Conservation (phyloP, 306 rosid species). For the Rosa persica region DNA sequence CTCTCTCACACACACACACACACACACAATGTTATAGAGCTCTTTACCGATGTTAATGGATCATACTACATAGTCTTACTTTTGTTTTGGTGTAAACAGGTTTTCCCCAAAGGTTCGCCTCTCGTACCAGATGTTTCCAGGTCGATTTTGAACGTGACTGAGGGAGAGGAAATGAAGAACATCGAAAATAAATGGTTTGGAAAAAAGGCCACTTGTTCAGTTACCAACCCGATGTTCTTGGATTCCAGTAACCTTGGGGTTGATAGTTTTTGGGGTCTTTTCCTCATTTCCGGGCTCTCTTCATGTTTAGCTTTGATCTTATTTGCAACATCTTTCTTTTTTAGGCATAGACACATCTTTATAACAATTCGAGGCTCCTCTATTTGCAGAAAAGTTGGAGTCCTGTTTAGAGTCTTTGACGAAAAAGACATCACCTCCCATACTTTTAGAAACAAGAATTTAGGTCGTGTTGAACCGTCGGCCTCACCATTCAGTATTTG, state of each 20-base stretch:
- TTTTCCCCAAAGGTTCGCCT: slow-evolving; percentile 49
- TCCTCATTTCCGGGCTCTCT: slow-evolving; percentile 46
- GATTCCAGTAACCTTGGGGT: slow-evolving; percentile 47
- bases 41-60: too few species aligned
- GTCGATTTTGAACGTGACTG: slow-evolving; percentile 55
- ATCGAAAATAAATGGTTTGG: slow-evolving; percentile 61
- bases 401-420: slow-evolving; percentile 27
- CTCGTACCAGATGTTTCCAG: slow-evolving; percentile 60
- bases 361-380: slow-evolving; percentile 24
- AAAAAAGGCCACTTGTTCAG: slow-evolving; percentile 23
- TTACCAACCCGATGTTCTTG: slow-evolving; percentile 29
- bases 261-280: slow-evolving; percentile 65
- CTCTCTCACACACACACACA: too few species aligned
- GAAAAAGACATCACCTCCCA: slow-evolving; percentile 29
- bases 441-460: slow-evolving; percentile 11
- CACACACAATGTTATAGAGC: too few species aligned
- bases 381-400: slow-evolving; percentile 32
- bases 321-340: slow-evolving; percentile 34
- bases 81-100: slow-evolving; percentile 17
- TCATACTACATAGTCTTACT: background rate
- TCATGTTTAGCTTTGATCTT: slow-evolving; percentile 37
- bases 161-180: slow-evolving; percentile 52
- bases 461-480: background rate
- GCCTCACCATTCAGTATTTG: background rate
- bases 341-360: slow-evolving; percentile 36